These are phyloP conservation scores for Colletotrichum salicis DNA, from an alignment of 2,329 filamentous ascomycete genomes.

Conservation along the genomic window DNA sequence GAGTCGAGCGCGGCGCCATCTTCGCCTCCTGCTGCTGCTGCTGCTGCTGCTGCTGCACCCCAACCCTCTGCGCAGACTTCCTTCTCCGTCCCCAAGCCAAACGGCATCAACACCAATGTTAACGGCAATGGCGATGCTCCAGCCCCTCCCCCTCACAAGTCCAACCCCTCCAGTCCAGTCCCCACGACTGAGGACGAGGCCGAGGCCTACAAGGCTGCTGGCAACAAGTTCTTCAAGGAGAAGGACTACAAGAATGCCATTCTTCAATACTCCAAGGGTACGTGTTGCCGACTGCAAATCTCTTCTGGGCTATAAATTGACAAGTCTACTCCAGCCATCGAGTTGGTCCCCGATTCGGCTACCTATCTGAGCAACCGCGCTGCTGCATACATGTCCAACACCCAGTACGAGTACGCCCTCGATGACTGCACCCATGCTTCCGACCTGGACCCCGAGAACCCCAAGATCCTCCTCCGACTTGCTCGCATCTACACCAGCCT, in stretches of 20 bases:
- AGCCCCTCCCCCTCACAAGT: conserved; percentile 77
- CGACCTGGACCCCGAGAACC: conserved; percentile 84
- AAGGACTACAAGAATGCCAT: conserved; percentile 90
- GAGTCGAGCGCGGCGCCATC: conserved; percentile 65
- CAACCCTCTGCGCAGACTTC: conserved; percentile 53
- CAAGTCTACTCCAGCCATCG: conserved; percentile 74
- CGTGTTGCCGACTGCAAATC: conserved; percentile 35
- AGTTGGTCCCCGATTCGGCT: conserved; percentile 83
- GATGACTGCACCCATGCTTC: conserved; percentile 87
- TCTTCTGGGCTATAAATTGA: background rate
- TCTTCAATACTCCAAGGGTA: conserved; percentile 95
- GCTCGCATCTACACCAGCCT: conserved; percentile 90
- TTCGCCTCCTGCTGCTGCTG: conserved; percentile 61
- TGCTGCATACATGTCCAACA: conserved; percentile 90
- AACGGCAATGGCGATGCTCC: conserved; percentile 64
- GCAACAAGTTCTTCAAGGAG: conserved; percentile 97
- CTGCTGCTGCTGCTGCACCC: conserved; percentile 52
- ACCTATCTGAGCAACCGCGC: conserved; percentile 96
- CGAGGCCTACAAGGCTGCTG: conserved; percentile 89
- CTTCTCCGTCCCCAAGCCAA: conserved; percentile 65
- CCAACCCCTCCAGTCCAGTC: conserved; percentile 68
- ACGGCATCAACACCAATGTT: conserved; percentile 55
- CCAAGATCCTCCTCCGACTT: conserved; percentile 88
- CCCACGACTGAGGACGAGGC: conserved; percentile 75
- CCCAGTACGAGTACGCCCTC: conserved; percentile 80